Percentiles rank a stretch among this genome's conserved stretches.
Conservation (phyloP, 2,329 filamentous ascomycete species). For the Diaporthe batatas region DNA sequence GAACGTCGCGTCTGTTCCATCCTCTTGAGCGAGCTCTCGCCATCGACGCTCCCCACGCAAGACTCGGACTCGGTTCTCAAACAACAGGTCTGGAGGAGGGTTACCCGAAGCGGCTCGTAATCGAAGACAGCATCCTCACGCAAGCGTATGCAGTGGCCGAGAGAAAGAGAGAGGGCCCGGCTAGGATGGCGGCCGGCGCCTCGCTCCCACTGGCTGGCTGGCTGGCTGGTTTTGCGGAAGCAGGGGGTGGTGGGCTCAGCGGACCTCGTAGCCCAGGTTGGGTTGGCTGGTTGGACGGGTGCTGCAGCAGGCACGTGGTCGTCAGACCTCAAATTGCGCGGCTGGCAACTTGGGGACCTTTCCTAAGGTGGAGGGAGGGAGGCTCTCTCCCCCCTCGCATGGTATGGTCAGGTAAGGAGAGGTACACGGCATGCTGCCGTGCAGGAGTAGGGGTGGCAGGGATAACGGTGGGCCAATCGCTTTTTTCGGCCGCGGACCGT, state of each 20-base stretch:
- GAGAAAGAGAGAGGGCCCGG: background rate
- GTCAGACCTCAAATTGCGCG: conserved; percentile 17
- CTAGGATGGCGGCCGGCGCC: background rate
- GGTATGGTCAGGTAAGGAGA: no score
- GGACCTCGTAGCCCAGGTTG: conserved; percentile 10
- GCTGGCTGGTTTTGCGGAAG: background rate
- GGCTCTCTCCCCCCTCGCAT: background rate
- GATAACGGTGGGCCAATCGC: conserved; percentile 15
- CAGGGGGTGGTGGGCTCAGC: background rate
- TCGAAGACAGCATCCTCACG: background rate
- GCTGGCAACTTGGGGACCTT: conserved; percentile 8
- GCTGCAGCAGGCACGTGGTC: conserved; percentile 8
- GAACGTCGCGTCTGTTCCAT: background rate
- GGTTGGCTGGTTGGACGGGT: background rate
- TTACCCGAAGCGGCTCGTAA: background rate
- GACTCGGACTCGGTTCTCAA: background rate
- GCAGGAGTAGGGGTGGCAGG: conserved; percentile 8
- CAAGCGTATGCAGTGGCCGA: background rate
- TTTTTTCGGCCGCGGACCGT: background rate
- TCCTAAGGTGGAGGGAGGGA: conserved; percentile 24
- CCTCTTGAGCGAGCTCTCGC: background rate
- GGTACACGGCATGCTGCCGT: conserved; percentile 31
- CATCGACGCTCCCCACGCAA: background rate
- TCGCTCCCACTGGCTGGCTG: background rate
- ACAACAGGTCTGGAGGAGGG: no score